Evolutionary conservation across 2,329 filamentous ascomycete genomes (phyloP).

Genomic region (Teratosphaeriaceae sp.): DNA sequence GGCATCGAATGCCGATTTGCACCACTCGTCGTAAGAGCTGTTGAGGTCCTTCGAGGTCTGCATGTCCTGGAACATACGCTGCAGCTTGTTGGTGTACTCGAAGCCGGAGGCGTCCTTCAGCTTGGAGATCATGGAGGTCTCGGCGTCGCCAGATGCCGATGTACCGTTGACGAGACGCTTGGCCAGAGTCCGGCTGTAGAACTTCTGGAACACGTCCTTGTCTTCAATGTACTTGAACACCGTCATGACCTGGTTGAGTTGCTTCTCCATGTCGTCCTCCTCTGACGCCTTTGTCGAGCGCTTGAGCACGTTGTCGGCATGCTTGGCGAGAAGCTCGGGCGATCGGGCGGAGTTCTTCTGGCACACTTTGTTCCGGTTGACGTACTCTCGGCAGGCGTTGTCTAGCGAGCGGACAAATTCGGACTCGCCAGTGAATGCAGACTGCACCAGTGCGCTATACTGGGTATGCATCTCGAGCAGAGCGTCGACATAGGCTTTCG

Average conservation of each 20-base stretch:
- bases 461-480: slow-evolving; percentile 90
- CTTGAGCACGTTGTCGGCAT: slow-evolving; percentile 85
- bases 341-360: slow-evolving; percentile 90
- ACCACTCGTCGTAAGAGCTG: slow-evolving; percentile 73
- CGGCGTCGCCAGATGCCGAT: slow-evolving; percentile 92
- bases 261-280: slow-evolving; percentile 86
- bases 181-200: slow-evolving; percentile 94
- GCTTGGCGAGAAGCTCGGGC: slow-evolving; percentile 89
- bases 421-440: slow-evolving; percentile 88
- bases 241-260: slow-evolving; percentile 91
- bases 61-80: slow-evolving; percentile 99
- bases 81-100: slow-evolving; percentile 98
- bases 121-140: slow-evolving; percentile 99
- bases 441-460: slow-evolving; percentile 85
- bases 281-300: slow-evolving; percentile 91
- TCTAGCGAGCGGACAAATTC: slow-evolving; percentile 95
- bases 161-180: slow-evolving; percentile 91
- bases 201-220: slow-evolving; percentile 99
- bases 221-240: slow-evolving; percentile 99
- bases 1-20: slow-evolving; percentile 58
- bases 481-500: slow-evolving; percentile 94
- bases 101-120: slow-evolving; percentile 98
- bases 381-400: slow-evolving; percentile 95
- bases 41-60: slow-evolving; percentile 98
- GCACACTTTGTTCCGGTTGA: slow-evolving; percentile 96